Evolutionary conservation across 371 early-diverging fungal species (phyloP).

Genomic region (Nosema granulosis): DNA sequence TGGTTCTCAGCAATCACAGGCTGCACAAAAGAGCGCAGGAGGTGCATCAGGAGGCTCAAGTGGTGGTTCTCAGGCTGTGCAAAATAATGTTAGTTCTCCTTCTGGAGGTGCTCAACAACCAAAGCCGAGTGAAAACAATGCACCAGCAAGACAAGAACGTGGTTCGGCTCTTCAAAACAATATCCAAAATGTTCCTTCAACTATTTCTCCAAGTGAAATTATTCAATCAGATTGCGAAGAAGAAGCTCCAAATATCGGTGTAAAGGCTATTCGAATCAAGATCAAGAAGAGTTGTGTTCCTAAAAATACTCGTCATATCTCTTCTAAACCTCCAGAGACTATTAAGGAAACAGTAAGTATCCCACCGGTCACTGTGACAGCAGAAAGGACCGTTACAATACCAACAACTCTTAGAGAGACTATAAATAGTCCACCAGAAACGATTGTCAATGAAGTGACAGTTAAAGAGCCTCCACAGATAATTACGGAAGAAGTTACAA

Average conservation of each 20-base stretch:
- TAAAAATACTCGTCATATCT: no score
- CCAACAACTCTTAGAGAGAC: neutral
- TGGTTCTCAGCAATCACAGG: neutral
- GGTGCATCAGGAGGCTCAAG: neutral
- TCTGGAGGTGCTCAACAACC: neutral
- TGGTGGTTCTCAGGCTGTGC: no score
- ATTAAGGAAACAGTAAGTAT: neutral
- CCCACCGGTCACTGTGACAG: neutral
- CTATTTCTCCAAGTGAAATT: neutral
- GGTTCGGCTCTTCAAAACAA: neutral
- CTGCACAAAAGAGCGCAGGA: neutral
- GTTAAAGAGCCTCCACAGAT: conserved; percentile 4
- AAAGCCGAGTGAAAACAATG: neutral
- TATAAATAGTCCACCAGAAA: conserved; percentile 13
- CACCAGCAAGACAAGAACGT: neutral
- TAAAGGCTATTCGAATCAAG: neutral
- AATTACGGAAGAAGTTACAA: neutral
- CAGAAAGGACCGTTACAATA: neutral
- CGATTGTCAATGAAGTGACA: conserved; percentile 32
- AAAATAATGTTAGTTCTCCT: neutral
- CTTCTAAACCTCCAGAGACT: neutral
- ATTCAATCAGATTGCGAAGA: neutral
- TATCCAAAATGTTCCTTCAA: neutral
- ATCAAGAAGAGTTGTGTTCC: conserved; percentile 10
- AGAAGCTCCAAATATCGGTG: neutral